Percentiles rank a stretch among this genome's conserved stretches.
phyloP scores from a whole-genome alignment of 352 stramenopile species.

The Globisporangium nodosum region DNA sequence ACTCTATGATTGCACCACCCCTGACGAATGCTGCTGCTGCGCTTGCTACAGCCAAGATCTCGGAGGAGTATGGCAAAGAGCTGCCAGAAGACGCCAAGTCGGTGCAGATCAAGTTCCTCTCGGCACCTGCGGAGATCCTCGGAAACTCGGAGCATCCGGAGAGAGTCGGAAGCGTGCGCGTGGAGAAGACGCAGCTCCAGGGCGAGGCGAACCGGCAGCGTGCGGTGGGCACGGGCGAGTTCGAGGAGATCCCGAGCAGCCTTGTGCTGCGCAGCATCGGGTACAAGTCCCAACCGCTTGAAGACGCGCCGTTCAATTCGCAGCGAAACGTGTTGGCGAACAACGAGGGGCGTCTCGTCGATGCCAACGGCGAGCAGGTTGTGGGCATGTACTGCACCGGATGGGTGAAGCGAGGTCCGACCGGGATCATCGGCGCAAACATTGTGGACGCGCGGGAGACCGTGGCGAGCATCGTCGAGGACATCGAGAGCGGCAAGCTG shows the following conservation, averaged over 20 bases:
- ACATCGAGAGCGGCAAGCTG: constrained; percentile 56
- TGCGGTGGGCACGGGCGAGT: constrained; percentile 81
- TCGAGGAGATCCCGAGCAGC: constrained; percentile 77
- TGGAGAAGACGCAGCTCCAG: constrained; percentile 87
- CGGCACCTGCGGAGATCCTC: constrained; percentile 78
- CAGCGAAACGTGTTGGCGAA: constrained; percentile 58
- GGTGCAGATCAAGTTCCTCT: constrained; percentile 90
- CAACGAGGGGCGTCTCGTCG: constrained; percentile 50
- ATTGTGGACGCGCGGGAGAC: constrained; percentile 96
- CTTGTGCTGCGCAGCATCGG: constrained; percentile 82
- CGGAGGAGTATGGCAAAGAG: constrained; percentile 25
- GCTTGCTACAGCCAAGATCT: constrained; percentile 30
- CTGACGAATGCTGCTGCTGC: not conserved
- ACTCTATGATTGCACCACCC: not conserved
- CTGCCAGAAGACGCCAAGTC: constrained; percentile 26
- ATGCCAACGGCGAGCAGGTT: constrained; percentile 30
- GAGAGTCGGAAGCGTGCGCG: constrained; percentile 59
- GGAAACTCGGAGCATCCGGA: constrained; percentile 37
- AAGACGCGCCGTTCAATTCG: constrained; percentile 77
- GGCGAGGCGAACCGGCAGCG: constrained; percentile 79
- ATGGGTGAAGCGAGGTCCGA: constrained; percentile 97
- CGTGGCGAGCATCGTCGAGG: constrained; percentile 89
- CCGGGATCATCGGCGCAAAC: constrained; percentile 98
- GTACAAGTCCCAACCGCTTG: constrained; percentile 90
- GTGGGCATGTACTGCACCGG: constrained; percentile 93